Percentiles rank a stretch among this genome's conserved stretches.
Evolutionary conservation across 352 stramenopile species (phyloP).

Genomic region (Pythium utonaiense): DNA sequence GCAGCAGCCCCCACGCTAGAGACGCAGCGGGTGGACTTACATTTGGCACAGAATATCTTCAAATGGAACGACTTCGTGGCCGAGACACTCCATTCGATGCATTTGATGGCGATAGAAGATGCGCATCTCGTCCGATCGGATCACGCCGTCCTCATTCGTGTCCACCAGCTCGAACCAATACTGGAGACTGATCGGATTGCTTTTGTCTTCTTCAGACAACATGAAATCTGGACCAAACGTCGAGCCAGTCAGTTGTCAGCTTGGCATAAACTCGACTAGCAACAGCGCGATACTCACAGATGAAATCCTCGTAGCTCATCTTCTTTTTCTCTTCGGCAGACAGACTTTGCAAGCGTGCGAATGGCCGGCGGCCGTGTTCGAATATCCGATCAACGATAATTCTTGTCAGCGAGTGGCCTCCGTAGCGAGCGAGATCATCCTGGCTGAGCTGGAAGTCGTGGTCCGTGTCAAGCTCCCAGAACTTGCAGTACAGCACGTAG

Average conservation of each 20-base stretch:
- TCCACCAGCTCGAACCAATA: constrained; percentile 99
- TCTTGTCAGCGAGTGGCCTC: constrained; percentile 75
- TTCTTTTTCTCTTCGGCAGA: constrained; percentile 83
- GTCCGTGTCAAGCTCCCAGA: constrained; percentile 98
- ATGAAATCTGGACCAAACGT: constrained; percentile 90
- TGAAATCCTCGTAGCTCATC: constrained; percentile 91
- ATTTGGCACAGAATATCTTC: constrained; percentile 99
- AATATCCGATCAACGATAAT: constrained; percentile 89
- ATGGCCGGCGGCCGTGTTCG: constrained; percentile 72
- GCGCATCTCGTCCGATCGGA: constrained; percentile 96
- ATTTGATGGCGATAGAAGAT: constrained; percentile 93
- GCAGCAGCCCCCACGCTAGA: too few species aligned
- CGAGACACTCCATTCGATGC: constrained; percentile 97
- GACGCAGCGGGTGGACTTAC: too few species aligned
- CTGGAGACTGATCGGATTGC: constrained; percentile 92
- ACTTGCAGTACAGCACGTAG: constrained; percentile 99
- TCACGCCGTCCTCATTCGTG: constrained; percentile 95
- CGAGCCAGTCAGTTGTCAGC: not conserved
- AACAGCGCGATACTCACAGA: constrained; percentile 60
- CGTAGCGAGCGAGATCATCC: constrained; percentile 84
- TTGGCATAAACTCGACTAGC: not conserved
- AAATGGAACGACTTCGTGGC: constrained; percentile 97
- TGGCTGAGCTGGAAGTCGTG: constrained; percentile 83
- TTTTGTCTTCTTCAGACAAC: constrained; percentile 98
- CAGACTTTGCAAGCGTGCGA: constrained; percentile 75